Conservation (phyloP, 164 flowering plant species). For the Magnolia officinalis region DNA sequence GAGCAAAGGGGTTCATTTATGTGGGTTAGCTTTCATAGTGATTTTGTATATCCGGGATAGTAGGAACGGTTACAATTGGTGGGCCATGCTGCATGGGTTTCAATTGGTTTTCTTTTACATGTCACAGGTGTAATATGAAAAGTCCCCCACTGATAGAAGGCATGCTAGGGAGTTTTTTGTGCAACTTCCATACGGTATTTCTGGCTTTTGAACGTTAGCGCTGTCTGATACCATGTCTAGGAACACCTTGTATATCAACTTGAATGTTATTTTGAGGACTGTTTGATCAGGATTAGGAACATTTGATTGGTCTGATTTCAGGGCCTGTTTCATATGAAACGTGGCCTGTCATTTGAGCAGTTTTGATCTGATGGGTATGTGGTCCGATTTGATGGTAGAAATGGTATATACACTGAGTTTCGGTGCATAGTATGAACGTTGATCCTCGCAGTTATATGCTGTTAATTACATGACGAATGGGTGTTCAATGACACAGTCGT, state of each 20-base stretch:
- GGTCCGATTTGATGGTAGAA: no score
- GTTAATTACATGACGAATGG: no score
- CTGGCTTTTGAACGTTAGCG: neutral
- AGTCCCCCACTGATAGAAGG: neutral
- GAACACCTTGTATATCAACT: neutral
- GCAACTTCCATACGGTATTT: neutral
- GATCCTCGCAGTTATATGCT: no score
- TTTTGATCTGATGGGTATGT: no score
- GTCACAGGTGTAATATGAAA: neutral
- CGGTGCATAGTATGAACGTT: no score
- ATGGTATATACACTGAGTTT: no score
- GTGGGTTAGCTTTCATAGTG: neutral
- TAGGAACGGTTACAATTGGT: neutral
- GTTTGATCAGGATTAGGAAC: neutral
- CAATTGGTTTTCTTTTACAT: neutral
- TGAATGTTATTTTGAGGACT: neutral
- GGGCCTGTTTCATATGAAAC: no score
- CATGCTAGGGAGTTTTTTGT: neutral
- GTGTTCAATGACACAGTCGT: no score
- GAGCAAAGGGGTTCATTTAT: neutral
- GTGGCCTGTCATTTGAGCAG: no score
- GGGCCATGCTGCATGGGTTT: neutral
- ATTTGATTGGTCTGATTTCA: no score
- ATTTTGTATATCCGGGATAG: neutral
- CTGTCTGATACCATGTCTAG: neutral